These are phyloP conservation scores for Echeveria elegans DNA, from an alignment of 164 flowering plant genomes.

Conservation along the genomic window DNA sequence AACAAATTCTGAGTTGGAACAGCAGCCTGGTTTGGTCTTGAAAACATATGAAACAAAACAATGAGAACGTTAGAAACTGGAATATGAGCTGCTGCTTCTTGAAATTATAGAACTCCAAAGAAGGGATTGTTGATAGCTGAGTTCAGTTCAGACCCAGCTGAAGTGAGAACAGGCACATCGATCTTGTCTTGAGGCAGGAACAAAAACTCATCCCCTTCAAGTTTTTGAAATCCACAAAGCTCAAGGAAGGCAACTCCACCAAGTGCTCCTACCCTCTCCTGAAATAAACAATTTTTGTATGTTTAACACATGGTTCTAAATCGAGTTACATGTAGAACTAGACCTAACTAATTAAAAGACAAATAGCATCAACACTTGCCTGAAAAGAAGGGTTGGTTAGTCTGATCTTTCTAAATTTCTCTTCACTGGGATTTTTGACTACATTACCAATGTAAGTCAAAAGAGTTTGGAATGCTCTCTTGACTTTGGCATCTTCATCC, in stretches of 20 bases:
- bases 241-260: conserved; percentile 60
- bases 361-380: conserved; percentile 20
- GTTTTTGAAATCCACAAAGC: conserved; percentile 58
- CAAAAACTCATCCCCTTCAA: conserved; percentile 56
- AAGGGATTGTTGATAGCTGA: conserved; percentile 64
- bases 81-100: background rate
- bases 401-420: conserved; percentile 83
- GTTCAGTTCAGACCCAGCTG: conserved; percentile 63
- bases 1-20: background rate
- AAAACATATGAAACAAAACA: background rate
- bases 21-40: background rate
- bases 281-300: conserved; percentile 10
- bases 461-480: conserved; percentile 92
- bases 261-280: conserved; percentile 68
- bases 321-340: too few relatives aligned
- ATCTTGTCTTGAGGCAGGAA: conserved; percentile 50
- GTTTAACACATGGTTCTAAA: background rate
- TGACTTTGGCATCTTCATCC: conserved; percentile 95
- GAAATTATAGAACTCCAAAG: conserved; percentile 50
- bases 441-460: conserved; percentile 80
- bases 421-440: conserved; percentile 80
- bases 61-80: background rate
- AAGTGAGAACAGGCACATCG: conserved; percentile 40
- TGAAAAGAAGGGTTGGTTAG: conserved; percentile 53
- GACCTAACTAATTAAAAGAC: background rate